A percentile compares a stretch with the other conserved stretches of the same genome.
Conservation (phyloP, 2,329 filamentous ascomycete genomes). For the Apiospora koreana region DNA sequence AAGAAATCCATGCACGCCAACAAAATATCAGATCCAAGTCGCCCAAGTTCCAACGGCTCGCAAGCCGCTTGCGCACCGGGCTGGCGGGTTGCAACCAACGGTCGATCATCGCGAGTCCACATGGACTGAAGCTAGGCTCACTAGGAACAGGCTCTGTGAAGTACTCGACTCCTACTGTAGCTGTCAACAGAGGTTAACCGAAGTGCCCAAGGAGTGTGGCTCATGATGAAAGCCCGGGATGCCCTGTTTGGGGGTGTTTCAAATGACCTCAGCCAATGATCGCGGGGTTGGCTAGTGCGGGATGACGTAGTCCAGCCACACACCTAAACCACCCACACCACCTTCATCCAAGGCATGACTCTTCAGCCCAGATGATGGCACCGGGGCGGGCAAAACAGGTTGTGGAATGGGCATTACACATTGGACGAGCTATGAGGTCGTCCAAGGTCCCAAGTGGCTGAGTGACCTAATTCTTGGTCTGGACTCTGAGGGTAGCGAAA, state of each 20-base stretch:
- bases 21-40: not conserved
- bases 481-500: not conserved
- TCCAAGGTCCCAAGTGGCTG: not conserved
- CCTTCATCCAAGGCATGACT: not conserved
- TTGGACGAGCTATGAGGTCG: not conserved
- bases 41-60: not conserved
- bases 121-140: not conserved
- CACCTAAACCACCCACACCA: not conserved
- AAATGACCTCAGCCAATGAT: conserved; percentile 7
- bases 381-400: not conserved
- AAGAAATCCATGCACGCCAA: not conserved
- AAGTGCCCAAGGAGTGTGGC: not conserved
- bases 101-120: not conserved
- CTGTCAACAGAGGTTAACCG: no score
- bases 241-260: conserved; percentile 10
- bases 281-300: not conserved
- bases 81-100: not conserved
- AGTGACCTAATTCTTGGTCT: not conserved
- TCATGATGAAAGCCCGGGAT: not conserved
- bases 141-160: not conserved
- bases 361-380: not conserved
- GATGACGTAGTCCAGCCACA: conserved; percentile 13
- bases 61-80: not conserved
- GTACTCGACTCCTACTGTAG: no score
- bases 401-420: not conserved